These are phyloP conservation scores for Dioszegia hungarica DNA, from an alignment of 768 basidiomycete genomes.

Conservation along the genomic window DNA sequence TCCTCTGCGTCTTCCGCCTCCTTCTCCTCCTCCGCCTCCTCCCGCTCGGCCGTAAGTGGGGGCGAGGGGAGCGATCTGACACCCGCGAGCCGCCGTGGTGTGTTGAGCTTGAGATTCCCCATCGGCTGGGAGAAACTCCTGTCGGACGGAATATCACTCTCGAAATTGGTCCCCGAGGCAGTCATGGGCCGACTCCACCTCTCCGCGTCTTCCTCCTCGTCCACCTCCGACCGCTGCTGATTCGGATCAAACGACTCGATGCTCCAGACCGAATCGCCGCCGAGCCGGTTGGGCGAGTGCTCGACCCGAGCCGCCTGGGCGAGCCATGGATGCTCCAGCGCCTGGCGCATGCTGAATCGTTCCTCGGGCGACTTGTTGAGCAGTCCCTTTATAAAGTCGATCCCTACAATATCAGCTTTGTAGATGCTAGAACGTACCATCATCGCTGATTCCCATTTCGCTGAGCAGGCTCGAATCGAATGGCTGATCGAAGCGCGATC, in stretches of 20 bases:
- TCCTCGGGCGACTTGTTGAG: conserved; percentile 61
- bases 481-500: conserved; percentile 27
- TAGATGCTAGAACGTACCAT: conserved; percentile 53
- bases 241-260: conserved; percentile 31
- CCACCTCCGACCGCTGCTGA: conserved; percentile 2
- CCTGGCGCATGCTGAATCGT: conserved; percentile 68
- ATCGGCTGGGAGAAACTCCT: conserved; percentile 45
- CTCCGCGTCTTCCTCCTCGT: no score
- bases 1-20: background rate
- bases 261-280: conserved; percentile 33
- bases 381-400: conserved; percentile 64
- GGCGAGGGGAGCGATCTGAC: conserved; percentile 9
- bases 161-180: conserved; percentile 28
- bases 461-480: conserved; percentile 61
- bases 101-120: conserved; percentile 35
- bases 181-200: no score
- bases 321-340: conserved; percentile 76
- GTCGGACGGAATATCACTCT: conserved; percentile 16
- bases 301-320: conserved; percentile 16
- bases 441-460: conserved; percentile 50
- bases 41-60: conserved; percentile 10
- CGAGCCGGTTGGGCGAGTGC: conserved; percentile 18
- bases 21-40: background rate
- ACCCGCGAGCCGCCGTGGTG: conserved; percentile 13
- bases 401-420: conserved; percentile 50